phyloP scores from a whole-genome alignment of 1,284 basidiomycete species.

The Moesziomyces sp. region DNA sequence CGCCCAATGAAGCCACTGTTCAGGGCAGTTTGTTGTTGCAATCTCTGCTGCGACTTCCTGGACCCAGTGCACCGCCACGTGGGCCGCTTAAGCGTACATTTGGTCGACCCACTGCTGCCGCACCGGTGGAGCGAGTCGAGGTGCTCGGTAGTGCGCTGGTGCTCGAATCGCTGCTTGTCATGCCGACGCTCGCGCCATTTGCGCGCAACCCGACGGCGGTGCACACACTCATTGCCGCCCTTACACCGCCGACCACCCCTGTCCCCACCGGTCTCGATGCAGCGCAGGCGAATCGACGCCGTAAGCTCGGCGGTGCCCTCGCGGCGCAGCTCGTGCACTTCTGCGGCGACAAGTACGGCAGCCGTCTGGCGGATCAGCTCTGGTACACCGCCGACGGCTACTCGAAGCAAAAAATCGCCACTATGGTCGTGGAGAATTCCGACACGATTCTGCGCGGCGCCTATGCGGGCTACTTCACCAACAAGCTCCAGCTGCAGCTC shows the following conservation, averaged over 20 bases:
- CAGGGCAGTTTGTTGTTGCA: slow-evolving; percentile 64
- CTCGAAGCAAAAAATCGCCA: slow-evolving; percentile 46
- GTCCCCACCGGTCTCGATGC: slow-evolving; percentile 4
- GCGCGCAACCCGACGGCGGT: slow-evolving; percentile 28
- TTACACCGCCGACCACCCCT: slow-evolving; percentile 16
- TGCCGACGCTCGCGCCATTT: slow-evolving; percentile 43
- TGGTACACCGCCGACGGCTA: slow-evolving; percentile 59
- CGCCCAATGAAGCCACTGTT: slow-evolving; percentile 20
- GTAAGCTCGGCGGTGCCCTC: slow-evolving; percentile 30
- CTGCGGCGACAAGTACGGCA: slow-evolving; percentile 61
- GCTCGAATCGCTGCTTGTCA: slow-evolving; percentile 40
- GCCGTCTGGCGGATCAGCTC: slow-evolving; percentile 58
- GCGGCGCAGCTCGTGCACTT: slow-evolving; percentile 28
- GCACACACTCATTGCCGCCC: slow-evolving; percentile 44
- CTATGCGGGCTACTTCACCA: slow-evolving; percentile 61
- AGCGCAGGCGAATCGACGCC: slow-evolving; percentile 29
- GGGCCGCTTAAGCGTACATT: slow-evolving; percentile 29
- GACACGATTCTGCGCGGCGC: slow-evolving; percentile 41
- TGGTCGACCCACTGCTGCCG: slow-evolving; percentile 15
- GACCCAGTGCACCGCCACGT: slow-evolving; percentile 32
- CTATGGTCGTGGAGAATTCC: slow-evolving; percentile 30
- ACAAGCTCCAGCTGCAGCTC: slow-evolving; percentile 54
- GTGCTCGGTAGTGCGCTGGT: slow-evolving; percentile 25
- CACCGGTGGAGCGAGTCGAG: neutral
- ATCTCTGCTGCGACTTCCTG: slow-evolving; percentile 40